Percentiles rank a stretch among this genome's conserved stretches.
These are phyloP conservation scores for Lepidopterella palustris DNA, from an alignment of 495 filamentous ascomycete genomes.

Conservation along the genomic window DNA sequence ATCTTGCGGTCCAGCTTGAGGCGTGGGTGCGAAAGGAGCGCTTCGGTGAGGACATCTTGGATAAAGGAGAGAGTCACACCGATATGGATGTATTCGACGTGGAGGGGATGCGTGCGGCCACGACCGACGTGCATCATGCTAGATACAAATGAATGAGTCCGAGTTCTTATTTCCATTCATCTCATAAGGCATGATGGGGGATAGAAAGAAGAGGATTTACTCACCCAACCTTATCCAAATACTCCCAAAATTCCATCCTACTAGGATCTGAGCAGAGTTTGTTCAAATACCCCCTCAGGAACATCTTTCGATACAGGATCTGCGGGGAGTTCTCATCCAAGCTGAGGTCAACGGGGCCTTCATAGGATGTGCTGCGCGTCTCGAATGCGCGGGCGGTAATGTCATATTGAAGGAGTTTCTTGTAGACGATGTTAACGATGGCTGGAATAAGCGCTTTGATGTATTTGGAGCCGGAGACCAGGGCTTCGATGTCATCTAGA, in stretches of 20 bases:
- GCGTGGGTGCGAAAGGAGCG: conserved; percentile 62
- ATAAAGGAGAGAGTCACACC: conserved; percentile 61
- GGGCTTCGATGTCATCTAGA: conserved; percentile 60
- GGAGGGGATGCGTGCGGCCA: conserved; percentile 56
- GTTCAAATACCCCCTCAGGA: conserved; percentile 62
- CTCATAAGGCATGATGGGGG: not conserved
- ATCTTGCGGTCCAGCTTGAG: conserved; percentile 58
- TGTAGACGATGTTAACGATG: conserved; percentile 70
- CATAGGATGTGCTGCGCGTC: conserved; percentile 58
- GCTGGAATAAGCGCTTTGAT: conserved; percentile 68
- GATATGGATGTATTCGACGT: conserved; percentile 72
- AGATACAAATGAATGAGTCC: no score
- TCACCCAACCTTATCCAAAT: conserved; percentile 67
- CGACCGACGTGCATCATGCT: conserved; percentile 64
- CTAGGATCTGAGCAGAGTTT: conserved; percentile 65
- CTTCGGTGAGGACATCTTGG: conserved; percentile 67
- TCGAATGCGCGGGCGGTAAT: conserved; percentile 68
- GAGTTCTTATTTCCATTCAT: no score
- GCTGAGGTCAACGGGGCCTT: conserved; percentile 54
- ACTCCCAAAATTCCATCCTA: conserved; percentile 70
- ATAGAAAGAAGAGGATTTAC: conserved; percentile 5
- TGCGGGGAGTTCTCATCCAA: conserved; percentile 60
- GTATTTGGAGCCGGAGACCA: conserved; percentile 59
- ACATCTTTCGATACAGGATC: conserved; percentile 69
- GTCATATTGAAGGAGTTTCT: conserved; percentile 65